Evolutionary conservation across 2,329 filamentous ascomycete species (phyloP).

Genomic region (Dactylellina leptospora): DNA sequence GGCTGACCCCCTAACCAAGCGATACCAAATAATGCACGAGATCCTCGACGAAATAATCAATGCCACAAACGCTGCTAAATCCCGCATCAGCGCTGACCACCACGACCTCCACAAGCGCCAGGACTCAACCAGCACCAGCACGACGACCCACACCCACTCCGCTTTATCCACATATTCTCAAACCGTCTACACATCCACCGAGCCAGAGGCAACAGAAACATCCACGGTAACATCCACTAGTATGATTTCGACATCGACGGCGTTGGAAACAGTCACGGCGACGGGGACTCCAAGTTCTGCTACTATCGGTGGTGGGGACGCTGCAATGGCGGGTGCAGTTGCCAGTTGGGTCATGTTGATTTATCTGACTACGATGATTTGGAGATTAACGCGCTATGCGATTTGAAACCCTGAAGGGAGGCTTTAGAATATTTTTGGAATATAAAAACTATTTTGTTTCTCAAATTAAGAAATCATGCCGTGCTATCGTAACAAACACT

Average conservation of each 20-base stretch:
- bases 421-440: not conserved
- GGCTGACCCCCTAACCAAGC: not conserved
- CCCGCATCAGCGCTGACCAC: constrained; percentile 14
- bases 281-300: constrained; percentile 26
- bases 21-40: constrained; percentile 6
- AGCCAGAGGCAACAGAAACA: constrained; percentile 15
- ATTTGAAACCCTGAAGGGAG: not conserved
- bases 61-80: constrained; percentile 31
- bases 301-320: not conserved
- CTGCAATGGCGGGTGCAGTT: not conserved
- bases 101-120: constrained; percentile 32
- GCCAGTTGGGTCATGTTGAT: constrained; percentile 34
- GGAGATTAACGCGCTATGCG: constrained; percentile 11
- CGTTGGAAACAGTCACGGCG: constrained; percentile 19
- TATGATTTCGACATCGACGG: constrained; percentile 38
- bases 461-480: not conserved
- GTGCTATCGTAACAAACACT: no score
- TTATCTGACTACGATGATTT: constrained; percentile 39
- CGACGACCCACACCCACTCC: constrained; percentile 34
- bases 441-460: not conserved
- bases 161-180: constrained; percentile 13
- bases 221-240: constrained; percentile 19
- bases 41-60: constrained; percentile 43
- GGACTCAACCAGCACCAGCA: constrained; percentile 17
- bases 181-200: constrained; percentile 14